A percentile compares a stretch with the other conserved stretches of the same genome.
Evolutionary conservation across 352 stramenopile species (phyloP).

Genomic region (Pythium vanterpoolii): DNA sequence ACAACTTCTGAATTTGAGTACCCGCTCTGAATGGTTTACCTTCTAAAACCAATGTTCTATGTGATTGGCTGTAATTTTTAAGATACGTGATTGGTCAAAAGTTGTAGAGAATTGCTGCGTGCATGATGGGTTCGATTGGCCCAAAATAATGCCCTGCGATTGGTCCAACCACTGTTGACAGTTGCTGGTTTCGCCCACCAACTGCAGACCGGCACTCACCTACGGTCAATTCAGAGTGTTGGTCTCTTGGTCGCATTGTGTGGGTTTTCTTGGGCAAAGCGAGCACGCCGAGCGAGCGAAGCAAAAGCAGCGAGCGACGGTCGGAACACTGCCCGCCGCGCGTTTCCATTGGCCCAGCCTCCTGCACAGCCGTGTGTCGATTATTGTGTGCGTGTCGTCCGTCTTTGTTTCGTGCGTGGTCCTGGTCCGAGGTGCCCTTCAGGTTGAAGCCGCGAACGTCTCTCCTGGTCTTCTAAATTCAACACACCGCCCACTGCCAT

Average conservation of each 20-base stretch:
- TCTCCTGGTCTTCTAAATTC: not conserved
- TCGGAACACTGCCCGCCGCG: not conserved
- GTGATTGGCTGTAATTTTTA: not conserved
- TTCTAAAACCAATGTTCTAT: not conserved
- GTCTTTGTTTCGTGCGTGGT: slow-evolving; percentile 20
- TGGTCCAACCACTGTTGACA: not conserved
- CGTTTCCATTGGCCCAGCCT: slow-evolving; percentile 18
- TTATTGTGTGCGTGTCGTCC: slow-evolving; percentile 11
- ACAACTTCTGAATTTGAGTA: not conserved
- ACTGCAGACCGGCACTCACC: slow-evolving; percentile 26
- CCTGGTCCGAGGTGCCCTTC: not conserved
- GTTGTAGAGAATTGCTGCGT: not conserved
- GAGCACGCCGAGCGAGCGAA: not conserved
- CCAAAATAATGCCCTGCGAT: slow-evolving; percentile 6
- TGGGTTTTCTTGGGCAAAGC: slow-evolving; percentile 15
- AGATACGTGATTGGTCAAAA: slow-evolving; percentile 5
- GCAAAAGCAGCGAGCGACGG: not conserved
- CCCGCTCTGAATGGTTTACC: not conserved
- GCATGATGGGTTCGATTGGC: slow-evolving; percentile 4
- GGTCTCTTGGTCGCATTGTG: slow-evolving; percentile 22
- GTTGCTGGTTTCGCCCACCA: not conserved
- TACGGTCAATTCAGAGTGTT: not conserved
- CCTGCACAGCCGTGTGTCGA: not conserved
- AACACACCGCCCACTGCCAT: not conserved
- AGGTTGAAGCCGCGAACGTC: slow-evolving; percentile 15